phyloP scores from a whole-genome alignment of 2,329 filamentous ascomycete genomes.

The Bipolaris oryzae region DNA sequence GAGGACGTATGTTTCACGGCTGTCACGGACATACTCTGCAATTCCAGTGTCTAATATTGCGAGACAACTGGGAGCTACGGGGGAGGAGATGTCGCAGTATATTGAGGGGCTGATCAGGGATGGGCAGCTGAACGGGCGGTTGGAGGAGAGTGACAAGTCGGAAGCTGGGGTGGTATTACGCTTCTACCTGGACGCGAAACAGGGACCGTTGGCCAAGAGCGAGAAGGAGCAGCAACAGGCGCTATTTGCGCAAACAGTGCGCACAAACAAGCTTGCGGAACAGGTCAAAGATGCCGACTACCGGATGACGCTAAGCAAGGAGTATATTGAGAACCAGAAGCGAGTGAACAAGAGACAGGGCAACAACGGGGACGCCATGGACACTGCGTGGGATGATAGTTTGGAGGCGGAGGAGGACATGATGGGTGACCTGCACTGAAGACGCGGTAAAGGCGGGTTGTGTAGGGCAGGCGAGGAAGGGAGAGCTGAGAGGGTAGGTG shows the following conservation, averaged over 20 bases:
- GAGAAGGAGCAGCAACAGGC: conserved; percentile 51
- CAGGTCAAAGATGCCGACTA: conserved; percentile 62
- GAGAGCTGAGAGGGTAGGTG: no score
- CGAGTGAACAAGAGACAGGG: conserved; percentile 53
- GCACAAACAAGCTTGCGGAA: conserved; percentile 58
- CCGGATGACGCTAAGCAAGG: conserved; percentile 62
- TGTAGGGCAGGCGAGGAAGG: not conserved
- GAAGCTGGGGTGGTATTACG: conserved; percentile 57
- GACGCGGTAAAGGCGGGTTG: not conserved
- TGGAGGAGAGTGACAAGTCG: conserved; percentile 52
- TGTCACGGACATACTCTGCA: conserved; percentile 74
- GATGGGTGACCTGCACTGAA: conserved; percentile 46
- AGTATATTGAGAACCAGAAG: conserved; percentile 62
- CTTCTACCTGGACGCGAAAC: conserved; percentile 54
- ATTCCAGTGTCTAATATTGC: conserved; percentile 63
- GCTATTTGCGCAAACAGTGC: conserved; percentile 57
- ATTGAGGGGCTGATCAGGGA: conserved; percentile 59
- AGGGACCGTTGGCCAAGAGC: conserved; percentile 47
- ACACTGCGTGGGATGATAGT: conserved; percentile 44
- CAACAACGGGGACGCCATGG: conserved; percentile 44
- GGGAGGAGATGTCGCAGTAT: conserved; percentile 60
- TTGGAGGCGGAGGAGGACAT: conserved; percentile 48
- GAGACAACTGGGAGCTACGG: conserved; percentile 56
- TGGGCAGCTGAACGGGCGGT: conserved; percentile 57
- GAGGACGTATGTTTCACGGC: conserved; percentile 73